phyloP scores from a whole-genome alignment of 441 rosid genomes.

The Brassica balearica region DNA sequence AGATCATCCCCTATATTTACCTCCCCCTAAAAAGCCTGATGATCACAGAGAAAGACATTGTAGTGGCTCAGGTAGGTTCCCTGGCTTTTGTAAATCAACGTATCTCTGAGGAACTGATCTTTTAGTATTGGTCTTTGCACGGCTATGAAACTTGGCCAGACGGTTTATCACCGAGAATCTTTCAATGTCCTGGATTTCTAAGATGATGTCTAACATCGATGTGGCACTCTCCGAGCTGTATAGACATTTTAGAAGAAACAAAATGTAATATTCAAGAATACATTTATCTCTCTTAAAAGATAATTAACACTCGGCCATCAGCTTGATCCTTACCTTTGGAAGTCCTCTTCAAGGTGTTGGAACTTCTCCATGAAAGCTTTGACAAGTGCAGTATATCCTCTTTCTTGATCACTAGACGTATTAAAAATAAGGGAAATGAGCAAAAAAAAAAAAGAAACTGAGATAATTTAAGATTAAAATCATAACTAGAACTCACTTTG shows the following conservation, averaged over 20 bases:
- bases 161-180: conserved; percentile 76
- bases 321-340: not conserved
- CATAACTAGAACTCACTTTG: conserved; percentile 49
- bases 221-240: conserved; percentile 71
- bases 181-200: conserved; percentile 77
- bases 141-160: conserved; percentile 75
- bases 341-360: no score
- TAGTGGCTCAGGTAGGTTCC: conserved; percentile 50
- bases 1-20: not conserved
- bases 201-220: conserved; percentile 61
- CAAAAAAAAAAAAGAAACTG: not conserved
- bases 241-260: not conserved
- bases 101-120: conserved; percentile 62
- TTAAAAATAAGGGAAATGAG: no score
- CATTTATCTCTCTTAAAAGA: not conserved
- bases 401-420: no score
- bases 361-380: no score
- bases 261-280: not conserved
- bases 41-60: conserved; percentile 74
- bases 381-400: no score
- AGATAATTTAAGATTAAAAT: not conserved
- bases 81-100: conserved; percentile 61
- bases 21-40: conserved; percentile 15
- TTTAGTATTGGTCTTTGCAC: conserved; percentile 47
- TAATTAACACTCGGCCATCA: not conserved